Evolutionary conservation across 305 asterid genomes (phyloP), one percentile per base, ranked within the genome.

Genomic region (Plantago lanceolata): DNA sequence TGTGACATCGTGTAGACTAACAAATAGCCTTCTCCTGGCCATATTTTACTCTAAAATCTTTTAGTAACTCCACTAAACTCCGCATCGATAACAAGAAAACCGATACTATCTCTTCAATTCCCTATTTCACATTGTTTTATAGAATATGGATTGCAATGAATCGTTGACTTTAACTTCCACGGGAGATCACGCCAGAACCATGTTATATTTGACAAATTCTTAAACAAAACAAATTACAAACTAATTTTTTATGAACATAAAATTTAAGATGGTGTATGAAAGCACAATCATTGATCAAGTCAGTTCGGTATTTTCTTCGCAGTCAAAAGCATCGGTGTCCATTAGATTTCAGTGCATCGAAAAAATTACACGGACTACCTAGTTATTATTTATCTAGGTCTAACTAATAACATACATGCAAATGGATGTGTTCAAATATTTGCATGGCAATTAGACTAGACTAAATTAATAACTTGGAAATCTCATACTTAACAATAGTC

Each of bases 171-270:
- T 26, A 51, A 20, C 21, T 45, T 51, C 44, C 57, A 59, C 3
- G 18, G 64, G 44, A 49, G 29, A 51, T 43, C 17, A 47, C 55
- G 37, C 26, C 57, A 71, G 9, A 57, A 37, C 15, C 43, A 31
- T 43, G 19, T 17, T 40, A 64, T 17, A 26, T 47, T 58, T 47
- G 70, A 16, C 48, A 64, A 19, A 53, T 53, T 53, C 19, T 49
- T 33, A 58, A 55, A 43, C 56, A 57, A 67, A 26, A 67, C 20
- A 66, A 8, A 70, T 45, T 71, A 67, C 20, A 66, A 8, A 70
- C 47, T 71, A 52, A 50, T 67, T 14, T 8, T 37, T 2, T 8
- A 33, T 33, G 40, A 37, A 37, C 11, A 37, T 0, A 2, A 37
- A 37, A 37, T 8, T 8, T 37, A 37, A 8, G 11, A 37, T 37